phyloP scores from a whole-genome alignment of 2,329 filamentous ascomycete species.

The Colletotrichum chrysophilum region DNA sequence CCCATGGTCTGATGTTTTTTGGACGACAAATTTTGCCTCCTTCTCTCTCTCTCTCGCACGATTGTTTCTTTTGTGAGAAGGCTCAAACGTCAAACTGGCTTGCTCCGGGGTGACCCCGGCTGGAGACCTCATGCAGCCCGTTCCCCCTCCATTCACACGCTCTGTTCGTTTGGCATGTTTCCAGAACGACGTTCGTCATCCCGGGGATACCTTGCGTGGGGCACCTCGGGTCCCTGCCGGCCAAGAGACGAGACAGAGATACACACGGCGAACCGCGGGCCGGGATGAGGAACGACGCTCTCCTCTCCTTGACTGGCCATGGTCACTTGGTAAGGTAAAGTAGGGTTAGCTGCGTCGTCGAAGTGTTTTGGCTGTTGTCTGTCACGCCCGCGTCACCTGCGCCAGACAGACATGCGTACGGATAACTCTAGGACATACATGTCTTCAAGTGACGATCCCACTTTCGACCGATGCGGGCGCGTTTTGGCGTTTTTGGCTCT shows the following conservation, averaged over 20 bases:
- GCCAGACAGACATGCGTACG: background rate
- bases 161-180: background rate
- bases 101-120: background rate
- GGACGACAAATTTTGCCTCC: background rate
- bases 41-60: background rate
- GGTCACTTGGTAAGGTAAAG: background rate
- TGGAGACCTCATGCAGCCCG: background rate
- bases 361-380: background rate
- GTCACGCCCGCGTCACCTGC: conserved; percentile 12
- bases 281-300: background rate
- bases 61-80: background rate
- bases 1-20: background rate
- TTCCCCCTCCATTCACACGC: background rate
- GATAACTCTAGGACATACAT: background rate
- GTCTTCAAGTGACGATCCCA: conserved; percentile 14
- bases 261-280: background rate
- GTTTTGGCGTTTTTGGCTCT: background rate
- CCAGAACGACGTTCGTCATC: conserved; percentile 16
- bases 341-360: background rate
- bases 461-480: background rate
- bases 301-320: background rate
- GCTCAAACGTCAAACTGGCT: background rate
- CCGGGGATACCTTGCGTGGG: conserved; percentile 10
- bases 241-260: background rate
- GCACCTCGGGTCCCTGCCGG: conserved; percentile 13